Percentiles rank a stretch among this genome's conserved stretches.
These are phyloP conservation scores for Boletus bicolor DNA, from an alignment of 768 basidiomycete species.

Conservation along the genomic window DNA sequence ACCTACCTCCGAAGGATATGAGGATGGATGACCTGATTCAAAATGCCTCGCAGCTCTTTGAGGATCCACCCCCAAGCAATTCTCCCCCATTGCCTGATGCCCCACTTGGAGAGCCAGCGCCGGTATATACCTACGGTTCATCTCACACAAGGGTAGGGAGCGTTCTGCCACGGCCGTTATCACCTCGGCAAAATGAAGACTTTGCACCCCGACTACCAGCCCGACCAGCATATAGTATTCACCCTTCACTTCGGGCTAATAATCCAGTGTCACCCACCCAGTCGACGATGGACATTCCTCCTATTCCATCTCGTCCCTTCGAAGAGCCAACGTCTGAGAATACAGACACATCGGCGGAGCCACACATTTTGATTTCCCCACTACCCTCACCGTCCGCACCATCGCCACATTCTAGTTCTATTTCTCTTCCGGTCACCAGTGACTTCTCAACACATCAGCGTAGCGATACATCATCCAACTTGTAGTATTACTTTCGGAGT, in stretches of 20 bases:
- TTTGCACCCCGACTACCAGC: constrained; percentile 70
- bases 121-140: constrained; percentile 63
- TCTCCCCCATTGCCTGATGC: constrained; percentile 76
- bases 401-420: constrained; percentile 12
- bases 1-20: constrained; percentile 44
- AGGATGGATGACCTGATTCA: constrained; percentile 86
- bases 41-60: constrained; percentile 62
- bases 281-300: constrained; percentile 34
- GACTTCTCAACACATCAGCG: constrained; percentile 10
- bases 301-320: constrained; percentile 25
- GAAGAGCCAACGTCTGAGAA: constrained; percentile 21
- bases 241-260: constrained; percentile 61
- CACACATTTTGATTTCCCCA: constrained; percentile 11
- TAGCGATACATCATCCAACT: constrained; percentile 12
- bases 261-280: constrained; percentile 48
- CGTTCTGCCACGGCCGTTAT: constrained; percentile 32
- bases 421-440: constrained; percentile 11
- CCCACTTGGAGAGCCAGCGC: constrained; percentile 59
- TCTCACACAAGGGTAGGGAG: constrained; percentile 63
- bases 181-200: constrained; percentile 47
- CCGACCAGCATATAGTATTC: constrained; percentile 71
- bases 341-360: constrained; percentile 4
- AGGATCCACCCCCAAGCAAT: constrained; percentile 46
- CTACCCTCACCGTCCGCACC: constrained; percentile 18
- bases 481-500: constrained; percentile 6